phyloP scores from a whole-genome alignment of 352 stramenopile genomes.

The Phytopythium montanum region DNA sequence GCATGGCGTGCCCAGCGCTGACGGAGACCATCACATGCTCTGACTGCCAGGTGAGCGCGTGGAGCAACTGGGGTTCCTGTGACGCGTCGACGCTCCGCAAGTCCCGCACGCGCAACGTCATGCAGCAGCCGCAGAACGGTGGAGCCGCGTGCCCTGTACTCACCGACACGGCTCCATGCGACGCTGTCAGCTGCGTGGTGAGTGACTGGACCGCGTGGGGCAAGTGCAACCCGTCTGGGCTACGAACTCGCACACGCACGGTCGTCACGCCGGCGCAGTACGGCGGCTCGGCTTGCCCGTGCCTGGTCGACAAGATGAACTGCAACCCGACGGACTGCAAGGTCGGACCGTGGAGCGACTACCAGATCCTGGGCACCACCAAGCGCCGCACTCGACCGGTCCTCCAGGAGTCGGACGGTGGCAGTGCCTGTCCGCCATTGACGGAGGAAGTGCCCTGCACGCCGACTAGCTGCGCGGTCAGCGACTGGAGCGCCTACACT shows the following conservation, averaged over 20 bases:
- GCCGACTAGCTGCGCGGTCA: constrained; percentile 41
- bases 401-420: constrained; percentile 35
- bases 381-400: constrained; percentile 42
- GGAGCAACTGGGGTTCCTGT: constrained; percentile 34
- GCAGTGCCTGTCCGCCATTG: constrained; percentile 32
- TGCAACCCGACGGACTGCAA: constrained; percentile 65
- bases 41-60: constrained; percentile 55
- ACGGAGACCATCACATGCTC: constrained; percentile 32
- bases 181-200: constrained; percentile 42
- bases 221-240: constrained; percentile 22
- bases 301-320: constrained; percentile 44
- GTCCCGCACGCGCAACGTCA: constrained; percentile 43
- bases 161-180: constrained; percentile 35
- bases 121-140: constrained; percentile 37
- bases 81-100: constrained; percentile 24
- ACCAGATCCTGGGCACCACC: constrained; percentile 29
- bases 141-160: constrained; percentile 42
- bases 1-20: constrained; percentile 21
- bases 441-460: constrained; percentile 32
- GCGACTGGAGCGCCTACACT: constrained; percentile 39
- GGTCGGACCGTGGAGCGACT: constrained; percentile 46
- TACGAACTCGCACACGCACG: constrained; percentile 45
- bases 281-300: constrained; percentile 33
- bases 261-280: constrained; percentile 40
- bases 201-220: constrained; percentile 50